phyloP scores from a whole-genome alignment of 2,329 filamentous ascomycete genomes.

The Sporothrix phasma region DNA sequence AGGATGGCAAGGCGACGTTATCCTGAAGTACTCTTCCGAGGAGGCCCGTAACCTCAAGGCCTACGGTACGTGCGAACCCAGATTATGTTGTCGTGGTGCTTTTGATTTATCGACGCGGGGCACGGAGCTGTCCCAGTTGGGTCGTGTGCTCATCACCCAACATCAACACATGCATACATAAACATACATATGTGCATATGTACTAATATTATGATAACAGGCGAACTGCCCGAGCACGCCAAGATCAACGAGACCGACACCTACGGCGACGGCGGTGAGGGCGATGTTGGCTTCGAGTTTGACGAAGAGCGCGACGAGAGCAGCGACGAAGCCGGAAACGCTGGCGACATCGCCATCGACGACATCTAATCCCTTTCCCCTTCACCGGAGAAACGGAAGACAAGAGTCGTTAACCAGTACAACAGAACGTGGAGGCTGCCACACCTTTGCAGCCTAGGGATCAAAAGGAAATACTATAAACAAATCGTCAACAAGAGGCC shows the following conservation, averaged over 20 bases:
- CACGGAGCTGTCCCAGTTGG: background rate
- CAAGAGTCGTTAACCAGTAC: conserved; percentile 1
- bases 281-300: conserved; percentile 97
- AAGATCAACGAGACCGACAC: conserved; percentile 99
- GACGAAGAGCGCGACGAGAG: conserved; percentile 72
- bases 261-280: conserved; percentile 81
- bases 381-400: background rate
- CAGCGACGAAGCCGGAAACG: conserved; percentile 43
- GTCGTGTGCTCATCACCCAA: background rate
- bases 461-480: background rate
- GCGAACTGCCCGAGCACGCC: conserved; percentile 90
- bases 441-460: background rate
- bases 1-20: conserved; percentile 85
- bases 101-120: background rate
- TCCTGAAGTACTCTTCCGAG: conserved; percentile 86
- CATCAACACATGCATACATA: background rate
- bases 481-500: background rate
- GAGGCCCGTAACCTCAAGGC: conserved; percentile 92
- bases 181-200: background rate
- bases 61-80: conserved; percentile 38
- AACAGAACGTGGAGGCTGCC: background rate
- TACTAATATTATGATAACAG: conserved; percentile 26
- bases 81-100: background rate
- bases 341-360: conserved; percentile 71
- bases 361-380: conserved; percentile 59